A percentile compares a stretch with the other conserved stretches of the same genome.
phyloP scores from a whole-genome alignment of 768 basidiomycete species.

The Austroboletus eburneus region DNA sequence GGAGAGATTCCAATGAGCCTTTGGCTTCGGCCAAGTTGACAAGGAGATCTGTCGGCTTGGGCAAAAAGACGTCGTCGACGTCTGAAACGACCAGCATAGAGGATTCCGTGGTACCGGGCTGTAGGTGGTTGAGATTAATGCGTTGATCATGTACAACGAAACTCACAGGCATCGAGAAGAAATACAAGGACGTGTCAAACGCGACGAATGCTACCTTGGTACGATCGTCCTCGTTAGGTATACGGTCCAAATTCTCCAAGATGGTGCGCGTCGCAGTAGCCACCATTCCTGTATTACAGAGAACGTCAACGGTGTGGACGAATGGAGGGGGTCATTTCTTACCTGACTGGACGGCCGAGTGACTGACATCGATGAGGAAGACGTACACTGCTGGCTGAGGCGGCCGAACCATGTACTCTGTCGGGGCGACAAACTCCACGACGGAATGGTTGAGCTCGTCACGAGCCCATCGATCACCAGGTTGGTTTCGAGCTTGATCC shows the following conservation, averaged over 20 bases:
- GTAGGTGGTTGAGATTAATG: conserved; percentile 1
- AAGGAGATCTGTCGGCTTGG: conserved; percentile 93
- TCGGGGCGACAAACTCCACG: conserved; percentile 97
- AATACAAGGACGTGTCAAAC: conserved; percentile 90
- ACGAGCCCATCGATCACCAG: conserved; percentile 92
- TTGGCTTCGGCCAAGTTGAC: conserved; percentile 89
- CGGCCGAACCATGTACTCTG: conserved; percentile 98
- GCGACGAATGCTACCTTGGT: conserved; percentile 92
- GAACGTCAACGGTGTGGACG: not conserved
- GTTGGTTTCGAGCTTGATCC: conserved; percentile 91
- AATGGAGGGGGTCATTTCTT: conserved; percentile 13
- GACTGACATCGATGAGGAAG: conserved; percentile 96
- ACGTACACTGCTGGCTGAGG: conserved; percentile 97
- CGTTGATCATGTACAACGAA: not conserved
- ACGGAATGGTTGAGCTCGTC: conserved; percentile 90
- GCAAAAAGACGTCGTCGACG: conserved; percentile 95
- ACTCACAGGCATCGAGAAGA: conserved; percentile 83
- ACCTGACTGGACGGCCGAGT: conserved; percentile 88
- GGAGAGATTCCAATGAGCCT: conserved; percentile 71
- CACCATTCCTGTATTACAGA: conserved; percentile 72
- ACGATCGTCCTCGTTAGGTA: conserved; percentile 91
- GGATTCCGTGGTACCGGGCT: conserved; percentile 73
- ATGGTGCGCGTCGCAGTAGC: conserved; percentile 97
- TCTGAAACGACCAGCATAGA: conserved; percentile 98
- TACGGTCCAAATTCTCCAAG: conserved; percentile 88